Evolutionary conservation across 1,139 yeast genomes (phyloP).

Genomic region (Meyerozyma smithsonii): DNA sequence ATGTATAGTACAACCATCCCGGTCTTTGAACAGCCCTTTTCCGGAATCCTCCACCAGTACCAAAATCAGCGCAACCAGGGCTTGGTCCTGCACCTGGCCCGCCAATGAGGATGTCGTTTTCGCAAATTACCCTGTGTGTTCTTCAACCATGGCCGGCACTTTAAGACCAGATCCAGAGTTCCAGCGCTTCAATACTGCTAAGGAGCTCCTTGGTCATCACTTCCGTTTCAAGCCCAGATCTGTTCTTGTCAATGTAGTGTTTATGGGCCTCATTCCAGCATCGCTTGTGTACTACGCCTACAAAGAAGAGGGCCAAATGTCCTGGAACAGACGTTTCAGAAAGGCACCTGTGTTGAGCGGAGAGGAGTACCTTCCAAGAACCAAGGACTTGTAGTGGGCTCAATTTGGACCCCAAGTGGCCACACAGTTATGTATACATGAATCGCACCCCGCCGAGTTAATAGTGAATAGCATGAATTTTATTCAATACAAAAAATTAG

Average conservation of each 20-base stretch:
- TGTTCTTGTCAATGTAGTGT: constrained; percentile 29
- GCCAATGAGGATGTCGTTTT: constrained; percentile 1
- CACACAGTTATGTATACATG: background rate
- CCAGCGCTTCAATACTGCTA: constrained; percentile 40
- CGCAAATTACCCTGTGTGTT: background rate
- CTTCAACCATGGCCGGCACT: constrained; percentile 37
- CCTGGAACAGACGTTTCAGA: constrained; percentile 35
- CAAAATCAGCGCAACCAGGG: background rate
- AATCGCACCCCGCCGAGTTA: background rate
- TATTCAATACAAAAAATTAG: background rate
- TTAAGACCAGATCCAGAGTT: constrained; percentile 42
- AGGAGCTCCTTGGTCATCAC: constrained; percentile 38
- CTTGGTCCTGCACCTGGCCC: background rate
- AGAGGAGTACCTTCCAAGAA: constrained; percentile 42
- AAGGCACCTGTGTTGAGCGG: constrained; percentile 29
- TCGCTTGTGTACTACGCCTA: constrained; percentile 36
- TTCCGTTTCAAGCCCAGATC: constrained; percentile 43
- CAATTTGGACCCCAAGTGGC: no score
- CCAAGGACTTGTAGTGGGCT: constrained; percentile 34
- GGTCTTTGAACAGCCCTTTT: no score
- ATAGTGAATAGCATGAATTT: background rate
- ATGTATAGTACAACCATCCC: no score
- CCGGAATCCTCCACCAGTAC: no score
- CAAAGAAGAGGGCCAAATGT: constrained; percentile 32
- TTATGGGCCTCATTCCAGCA: constrained; percentile 38